Evolutionary conservation across 306 rosid species (phyloP), one percentile per base, ranked within the genome.

Genomic region (Corylus heterophylla): DNA sequence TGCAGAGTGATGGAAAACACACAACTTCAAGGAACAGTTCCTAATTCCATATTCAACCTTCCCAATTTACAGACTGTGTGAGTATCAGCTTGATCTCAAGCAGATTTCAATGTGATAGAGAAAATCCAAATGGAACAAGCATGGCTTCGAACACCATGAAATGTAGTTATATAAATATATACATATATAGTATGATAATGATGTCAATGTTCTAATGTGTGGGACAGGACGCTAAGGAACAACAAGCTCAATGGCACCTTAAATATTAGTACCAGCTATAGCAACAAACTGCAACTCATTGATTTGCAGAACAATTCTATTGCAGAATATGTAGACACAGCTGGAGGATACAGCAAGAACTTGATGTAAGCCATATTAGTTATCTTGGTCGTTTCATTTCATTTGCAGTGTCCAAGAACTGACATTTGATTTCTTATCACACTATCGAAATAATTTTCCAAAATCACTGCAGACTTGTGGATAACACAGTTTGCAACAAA

Each of bases 401-500:
- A 49, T 56, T 58, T 61, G 12, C 7, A 10, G 52, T 76, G 54
- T 75, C 51, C 3, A 75, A 63, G 59, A 54, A 42, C 22, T 5
- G 12, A 4, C 7, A 18, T 12, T 44, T 20, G 47, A 22, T 22
- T 29, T 13, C 13, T 47, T 13, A n/a, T 63, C 45, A 6, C 45
- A 37, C 8, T 10, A 35, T 17, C 8, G 22, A 2, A 51, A 3
- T 56, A 29, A 72, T 59, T 4, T 7, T 16, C 51, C n/a, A 12
- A 49, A 20, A 5, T 61, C 22, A 79, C 20, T 86, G 74, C 87
- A 91, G 97, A 79, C 97, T 91, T 39, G 77, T 25, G 67, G 62
- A 4, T 3, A 93, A 93, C 75, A 93, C 90, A 37, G 1, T 81
- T 82, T 93, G 97, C 64, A 44, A 29, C 0, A 75, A 63, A 71